Conservation (phyloP, 2,329 filamentous ascomycete species). For the Apiospora saccharicola region DNA sequence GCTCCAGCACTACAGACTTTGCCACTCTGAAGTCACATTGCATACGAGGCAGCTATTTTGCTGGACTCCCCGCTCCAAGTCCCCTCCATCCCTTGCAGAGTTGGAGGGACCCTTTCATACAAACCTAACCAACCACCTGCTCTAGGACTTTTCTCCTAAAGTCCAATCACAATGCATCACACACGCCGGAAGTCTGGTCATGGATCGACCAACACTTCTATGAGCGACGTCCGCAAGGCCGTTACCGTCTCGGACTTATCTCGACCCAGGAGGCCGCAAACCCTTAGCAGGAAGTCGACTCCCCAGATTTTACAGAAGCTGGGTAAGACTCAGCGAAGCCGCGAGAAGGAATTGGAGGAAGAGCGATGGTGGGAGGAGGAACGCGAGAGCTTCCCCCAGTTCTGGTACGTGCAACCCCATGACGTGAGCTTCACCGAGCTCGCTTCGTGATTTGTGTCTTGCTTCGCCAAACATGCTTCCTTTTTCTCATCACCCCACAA, state of each 20-base stretch:
- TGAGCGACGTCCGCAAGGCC: slow-evolving; percentile 62
- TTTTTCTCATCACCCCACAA: slow-evolving; percentile 31
- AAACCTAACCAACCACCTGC: slow-evolving; percentile 6
- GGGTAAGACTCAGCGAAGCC: slow-evolving; percentile 58
- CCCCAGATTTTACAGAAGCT: slow-evolving; percentile 53
- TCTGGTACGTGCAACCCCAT: slow-evolving; percentile 59
- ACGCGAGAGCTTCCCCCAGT: slow-evolving; percentile 70
- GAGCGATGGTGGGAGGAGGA: slow-evolving; percentile 62
- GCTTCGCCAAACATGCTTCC: slow-evolving; percentile 28
- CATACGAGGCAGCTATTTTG: background rate
- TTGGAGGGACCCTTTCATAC: slow-evolving; percentile 17
- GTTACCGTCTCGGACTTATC: slow-evolving; percentile 54
- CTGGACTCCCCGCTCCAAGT: slow-evolving; percentile 17
- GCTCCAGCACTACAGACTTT: background rate
- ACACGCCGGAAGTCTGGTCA: slow-evolving; percentile 64
- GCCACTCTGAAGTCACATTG: slow-evolving; percentile 18
- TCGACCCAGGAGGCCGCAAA: slow-evolving; percentile 56
- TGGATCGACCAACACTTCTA: slow-evolving; percentile 58
- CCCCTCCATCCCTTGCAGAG: slow-evolving; percentile 19
- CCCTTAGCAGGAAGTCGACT: slow-evolving; percentile 52
- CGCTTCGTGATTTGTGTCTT: slow-evolving; percentile 17
- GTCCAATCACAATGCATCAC: slow-evolving; percentile 58
- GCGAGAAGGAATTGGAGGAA: slow-evolving; percentile 59
- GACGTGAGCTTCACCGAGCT: slow-evolving; percentile 17
- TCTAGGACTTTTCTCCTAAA: background rate